These are phyloP conservation scores for Omphalotus guepiniiformis DNA, from an alignment of 768 basidiomycete species.

Conservation along the genomic window DNA sequence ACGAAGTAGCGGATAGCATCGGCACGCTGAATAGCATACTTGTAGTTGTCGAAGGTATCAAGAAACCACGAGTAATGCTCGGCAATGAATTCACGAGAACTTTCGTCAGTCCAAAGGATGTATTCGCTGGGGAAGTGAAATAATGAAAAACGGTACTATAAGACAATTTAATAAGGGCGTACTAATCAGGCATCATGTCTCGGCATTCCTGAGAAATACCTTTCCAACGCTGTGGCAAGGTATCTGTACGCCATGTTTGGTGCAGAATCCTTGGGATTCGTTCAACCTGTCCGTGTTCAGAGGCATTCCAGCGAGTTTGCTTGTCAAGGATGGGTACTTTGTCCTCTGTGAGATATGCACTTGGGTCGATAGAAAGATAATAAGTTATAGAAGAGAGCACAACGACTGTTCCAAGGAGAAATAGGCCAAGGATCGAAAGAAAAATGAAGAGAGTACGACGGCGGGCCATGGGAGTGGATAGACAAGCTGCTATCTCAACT, in stretches of 20 bases:
- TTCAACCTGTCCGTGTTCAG: constrained; percentile 59
- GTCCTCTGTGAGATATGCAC: constrained; percentile 74
- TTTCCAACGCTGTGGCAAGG: constrained; percentile 78
- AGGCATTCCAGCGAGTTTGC: constrained; percentile 58
- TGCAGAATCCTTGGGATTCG: constrained; percentile 90
- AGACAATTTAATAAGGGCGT: constrained; percentile 30
- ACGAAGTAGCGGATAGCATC: constrained; percentile 98
- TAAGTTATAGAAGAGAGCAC: constrained; percentile 91
- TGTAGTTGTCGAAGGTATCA: constrained; percentile 88
- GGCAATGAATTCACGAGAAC: constrained; percentile 86
- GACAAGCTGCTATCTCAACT: not conserved
- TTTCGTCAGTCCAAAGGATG: constrained; percentile 94
- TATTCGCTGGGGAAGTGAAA: constrained; percentile 78
- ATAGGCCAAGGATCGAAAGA: constrained; percentile 56
- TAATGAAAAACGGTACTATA: constrained; percentile 14
- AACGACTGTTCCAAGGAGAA: constrained; percentile 84
- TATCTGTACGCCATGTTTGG: constrained; percentile 97
- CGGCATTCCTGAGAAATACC: constrained; percentile 78
- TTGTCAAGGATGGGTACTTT: constrained; percentile 63
- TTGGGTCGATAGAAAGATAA: constrained; percentile 77
- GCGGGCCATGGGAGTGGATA: constrained; percentile 33
- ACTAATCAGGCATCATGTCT: constrained; percentile 96
- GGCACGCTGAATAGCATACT: constrained; percentile 90
- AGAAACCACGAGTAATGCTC: constrained; percentile 89
- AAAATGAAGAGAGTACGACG: constrained; percentile 40